Evolutionary conservation across 163 green algal species (phyloP), one percentile per base, ranked within the genome.

Genomic region (Scenedesmus sp.): DNA sequence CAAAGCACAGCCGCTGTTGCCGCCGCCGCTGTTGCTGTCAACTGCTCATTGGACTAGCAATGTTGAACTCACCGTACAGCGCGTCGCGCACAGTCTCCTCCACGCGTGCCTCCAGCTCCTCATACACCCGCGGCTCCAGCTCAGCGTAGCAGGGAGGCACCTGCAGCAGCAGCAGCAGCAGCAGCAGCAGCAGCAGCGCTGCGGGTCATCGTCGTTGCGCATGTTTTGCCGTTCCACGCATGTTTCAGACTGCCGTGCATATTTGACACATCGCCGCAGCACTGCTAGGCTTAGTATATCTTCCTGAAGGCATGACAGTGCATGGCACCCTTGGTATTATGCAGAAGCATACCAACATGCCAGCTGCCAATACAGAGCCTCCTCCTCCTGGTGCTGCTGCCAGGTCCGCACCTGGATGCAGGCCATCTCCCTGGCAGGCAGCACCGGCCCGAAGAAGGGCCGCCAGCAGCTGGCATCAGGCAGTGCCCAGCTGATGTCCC

Each of bases 401-500:
- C n/a, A n/a, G n/a, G n/a, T n/a, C n/a, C 85, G 7, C 55, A 93
- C 92, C 92, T 96, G 95, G 52, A 96, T 67, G 5, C 89, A 94
- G 46, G 93, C 95, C 56, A 96, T 70, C 90, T 96, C 93, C 3
- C 93, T 86, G 8, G 85, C 86, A 7, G 93, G 91, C 56, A 96
- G 88, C 64, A 91, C 70, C 23, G 62, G 2, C 0, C 94, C 94
- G 79, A 97, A 97, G 89, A 97, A 96, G 0, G 94, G 93, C 59
- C 55, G 46, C 94, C 94, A 97, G 46, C 86, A 76, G 13, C 59
- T 88, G 9, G 6, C 15, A 46, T 92, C 88, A 0, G 13, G 23
- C 86, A 97, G 93, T 73, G 95, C 85, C 94, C 94, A 96, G 56
- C 20, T 74, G 86, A 96, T 94, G 60, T 94, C 92, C 94, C 94